Percentiles rank a stretch among this genome's conserved stretches.
These are phyloP conservation scores for Penicillium freii DNA, from an alignment of 2,329 filamentous ascomycete species.

Conservation along the genomic window DNA sequence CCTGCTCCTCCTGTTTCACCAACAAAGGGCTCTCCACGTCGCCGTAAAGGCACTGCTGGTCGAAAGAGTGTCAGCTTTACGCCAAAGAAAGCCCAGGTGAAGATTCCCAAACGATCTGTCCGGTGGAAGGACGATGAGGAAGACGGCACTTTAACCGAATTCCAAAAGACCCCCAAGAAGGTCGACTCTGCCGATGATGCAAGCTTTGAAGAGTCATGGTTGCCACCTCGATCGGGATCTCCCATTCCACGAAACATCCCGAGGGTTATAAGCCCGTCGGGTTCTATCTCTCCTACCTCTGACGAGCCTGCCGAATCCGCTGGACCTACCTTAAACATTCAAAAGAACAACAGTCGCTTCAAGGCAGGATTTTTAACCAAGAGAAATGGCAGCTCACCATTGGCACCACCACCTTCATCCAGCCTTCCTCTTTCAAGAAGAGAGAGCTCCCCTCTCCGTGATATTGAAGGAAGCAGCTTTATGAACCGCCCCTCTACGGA, in stretches of 20 bases:
- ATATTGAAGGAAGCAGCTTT: conserved; percentile 52
- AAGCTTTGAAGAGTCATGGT: conserved; percentile 51
- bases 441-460: conserved; percentile 55
- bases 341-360: conserved; percentile 72
- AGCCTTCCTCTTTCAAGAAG: conserved; percentile 60
- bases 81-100: conserved; percentile 62
- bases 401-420: conserved; percentile 58
- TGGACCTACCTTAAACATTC: conserved; percentile 59
- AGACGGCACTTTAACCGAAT: conserved; percentile 81
- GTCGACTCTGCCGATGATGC: conserved; percentile 57
- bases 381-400: conserved; percentile 64
- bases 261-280: conserved; percentile 40
- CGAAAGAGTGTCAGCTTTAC: conserved; percentile 79
- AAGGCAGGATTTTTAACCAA: conserved; percentile 83
- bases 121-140: conserved; percentile 92
- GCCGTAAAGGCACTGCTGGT: conserved; percentile 62
- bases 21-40: conserved; percentile 73
- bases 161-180: conserved; percentile 83
- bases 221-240: conserved; percentile 52
- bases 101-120: conserved; percentile 74
- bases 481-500: conserved; percentile 48
- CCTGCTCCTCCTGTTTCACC: conserved; percentile 55
- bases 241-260: conserved; percentile 47
- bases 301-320: conserved; percentile 43
- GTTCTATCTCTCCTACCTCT: conserved; percentile 58